A percentile compares a stretch with the other conserved stretches of the same genome.
phyloP scores from a whole-genome alignment of 495 filamentous ascomycete genomes.

The Annulohypoxylon nitens region DNA sequence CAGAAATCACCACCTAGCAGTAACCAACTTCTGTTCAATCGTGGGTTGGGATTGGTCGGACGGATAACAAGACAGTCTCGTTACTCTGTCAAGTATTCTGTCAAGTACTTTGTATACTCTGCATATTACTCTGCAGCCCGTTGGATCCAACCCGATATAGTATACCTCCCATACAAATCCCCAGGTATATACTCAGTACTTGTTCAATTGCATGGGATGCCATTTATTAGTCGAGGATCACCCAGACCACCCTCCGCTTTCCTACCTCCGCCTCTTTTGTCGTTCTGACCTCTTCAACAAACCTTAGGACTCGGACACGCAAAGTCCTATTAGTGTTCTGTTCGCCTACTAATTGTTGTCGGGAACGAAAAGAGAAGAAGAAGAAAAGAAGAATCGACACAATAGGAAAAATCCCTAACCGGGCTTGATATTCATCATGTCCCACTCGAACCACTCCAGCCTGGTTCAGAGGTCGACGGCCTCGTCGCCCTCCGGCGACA shows the following conservation, averaged over 20 bases:
- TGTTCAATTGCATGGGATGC: not conserved
- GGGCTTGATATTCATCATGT: constrained; percentile 4
- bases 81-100: constrained; percentile 14
- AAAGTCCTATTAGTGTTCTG: constrained; percentile 20
- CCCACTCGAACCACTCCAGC: constrained; percentile 16
- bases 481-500: constrained; percentile 42
- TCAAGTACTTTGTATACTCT: not conserved
- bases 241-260: constrained; percentile 18
- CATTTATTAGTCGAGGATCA: constrained; percentile 42
- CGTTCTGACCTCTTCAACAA: constrained; percentile 34
- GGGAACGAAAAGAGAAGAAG: constrained; percentile 10
- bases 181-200: not conserved
- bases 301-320: constrained; percentile 14
- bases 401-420: not conserved
- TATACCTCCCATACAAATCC: not conserved
- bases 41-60: constrained; percentile 30
- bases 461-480: constrained; percentile 41
- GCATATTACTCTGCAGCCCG: constrained; percentile 3
- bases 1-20: not conserved
- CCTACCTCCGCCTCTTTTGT: constrained; percentile 5
- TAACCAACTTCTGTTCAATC: not conserved
- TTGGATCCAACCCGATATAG: constrained; percentile 13
- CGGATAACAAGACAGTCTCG: constrained; percentile 32
- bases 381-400: not conserved
- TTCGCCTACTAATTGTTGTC: constrained; percentile 15